Evolutionary conservation across 345 rosid species (phyloP).

Genomic region (Eucalyptus cloeziana): DNA sequence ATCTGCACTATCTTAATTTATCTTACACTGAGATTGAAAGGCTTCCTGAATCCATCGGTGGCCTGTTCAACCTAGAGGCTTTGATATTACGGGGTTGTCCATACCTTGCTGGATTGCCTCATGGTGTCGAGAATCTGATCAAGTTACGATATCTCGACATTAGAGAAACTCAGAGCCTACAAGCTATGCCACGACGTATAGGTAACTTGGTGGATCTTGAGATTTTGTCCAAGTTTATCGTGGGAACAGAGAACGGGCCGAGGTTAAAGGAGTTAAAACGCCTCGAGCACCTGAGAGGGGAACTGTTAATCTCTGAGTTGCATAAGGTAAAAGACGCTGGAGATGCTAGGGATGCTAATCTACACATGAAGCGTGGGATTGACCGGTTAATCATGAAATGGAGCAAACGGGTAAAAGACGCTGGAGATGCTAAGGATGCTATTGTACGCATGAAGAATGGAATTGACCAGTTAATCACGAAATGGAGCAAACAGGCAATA

Average conservation of each 20-base stretch:
- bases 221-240: neutral
- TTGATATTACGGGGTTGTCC: neutral
- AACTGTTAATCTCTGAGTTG: neutral
- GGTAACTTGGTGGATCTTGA: neutral
- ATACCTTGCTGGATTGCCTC: neutral
- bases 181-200: neutral
- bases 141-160: neutral
- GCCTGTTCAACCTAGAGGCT: neutral
- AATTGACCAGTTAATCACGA: neutral
- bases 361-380: neutral
- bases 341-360: neutral
- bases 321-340: neutral
- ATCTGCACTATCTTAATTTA: neutral
- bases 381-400: neutral
- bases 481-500: no score
- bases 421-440: neutral
- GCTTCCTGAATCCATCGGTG: neutral
- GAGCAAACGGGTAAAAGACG: neutral
- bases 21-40: neutral
- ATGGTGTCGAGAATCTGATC: neutral
- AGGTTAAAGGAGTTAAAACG: neutral
- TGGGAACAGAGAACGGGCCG: neutral
- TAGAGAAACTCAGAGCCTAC: neutral
- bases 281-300: neutral
- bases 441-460: neutral